Evolutionary conservation across 257 asterid genomes (phyloP).

Genomic region (Penstemon eatonii): DNA sequence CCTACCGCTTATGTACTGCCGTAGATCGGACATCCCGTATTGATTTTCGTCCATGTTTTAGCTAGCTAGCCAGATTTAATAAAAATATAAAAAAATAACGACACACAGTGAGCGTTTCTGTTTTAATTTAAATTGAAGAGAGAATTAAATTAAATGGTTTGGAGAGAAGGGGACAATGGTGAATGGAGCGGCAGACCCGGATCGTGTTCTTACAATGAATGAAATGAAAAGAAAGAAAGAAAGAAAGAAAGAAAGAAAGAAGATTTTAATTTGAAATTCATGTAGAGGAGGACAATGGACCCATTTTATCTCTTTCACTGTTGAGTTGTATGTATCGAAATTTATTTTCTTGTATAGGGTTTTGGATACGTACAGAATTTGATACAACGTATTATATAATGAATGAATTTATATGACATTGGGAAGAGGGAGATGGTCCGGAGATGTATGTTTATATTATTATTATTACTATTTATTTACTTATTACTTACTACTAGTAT

Average conservation of each 20-base stretch:
- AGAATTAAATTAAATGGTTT: background rate
- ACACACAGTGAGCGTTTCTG: background rate
- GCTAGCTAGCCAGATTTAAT: no score
- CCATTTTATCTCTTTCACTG: conserved; percentile 32
- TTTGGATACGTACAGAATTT: background rate
- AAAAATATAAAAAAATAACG: background rate
- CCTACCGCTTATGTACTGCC: conserved; percentile 58
- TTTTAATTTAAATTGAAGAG: background rate
- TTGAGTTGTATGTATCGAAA: background rate
- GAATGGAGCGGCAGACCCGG: conserved; percentile 90
- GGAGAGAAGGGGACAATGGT: conserved; percentile 35
- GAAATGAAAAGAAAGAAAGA: no score
- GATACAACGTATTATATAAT: background rate
- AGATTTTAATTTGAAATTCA: conserved; percentile 41
- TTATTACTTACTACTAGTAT: no score
- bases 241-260: conserved; percentile 20
- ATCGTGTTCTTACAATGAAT: conserved; percentile 56
- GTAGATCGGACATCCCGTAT: conserved; percentile 70
- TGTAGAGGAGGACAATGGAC: conserved; percentile 52
- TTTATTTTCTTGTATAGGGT: conserved; percentile 6
- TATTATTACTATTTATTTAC: no score
- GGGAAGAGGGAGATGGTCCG: background rate
- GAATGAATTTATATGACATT: background rate
- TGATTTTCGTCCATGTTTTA: conserved; percentile 61
- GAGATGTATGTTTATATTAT: no score